These are phyloP conservation scores for Chrysosporium keratinophilum DNA, from an alignment of 2,329 filamentous ascomycete species.

Conservation along the genomic window DNA sequence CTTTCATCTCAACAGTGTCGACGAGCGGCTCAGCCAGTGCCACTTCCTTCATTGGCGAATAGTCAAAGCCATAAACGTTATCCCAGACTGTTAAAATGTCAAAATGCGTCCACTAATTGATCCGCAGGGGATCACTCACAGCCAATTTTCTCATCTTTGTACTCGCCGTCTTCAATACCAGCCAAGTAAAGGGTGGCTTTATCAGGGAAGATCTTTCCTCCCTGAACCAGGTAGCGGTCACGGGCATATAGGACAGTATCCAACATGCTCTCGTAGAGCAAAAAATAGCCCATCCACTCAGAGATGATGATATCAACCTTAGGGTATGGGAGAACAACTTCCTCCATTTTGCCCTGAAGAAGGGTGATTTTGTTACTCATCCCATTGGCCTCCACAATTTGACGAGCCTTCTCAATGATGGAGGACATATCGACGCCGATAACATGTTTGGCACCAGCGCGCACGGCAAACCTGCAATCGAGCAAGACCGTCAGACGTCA, in stretches of 20 bases:
- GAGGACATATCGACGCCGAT: constrained; percentile 99
- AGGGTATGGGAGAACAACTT: constrained; percentile 82
- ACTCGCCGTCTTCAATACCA: constrained; percentile 96
- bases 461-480: constrained; percentile 74
- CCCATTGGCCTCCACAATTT: constrained; percentile 88
- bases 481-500: constrained; percentile 15
- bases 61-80: constrained; percentile 97
- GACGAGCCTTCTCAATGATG: constrained; percentile 94
- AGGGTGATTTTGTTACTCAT: constrained; percentile 94
- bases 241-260: constrained; percentile 95
- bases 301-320: constrained; percentile 99
- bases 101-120: not conserved
- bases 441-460: constrained; percentile 94
- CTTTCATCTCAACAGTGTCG: constrained; percentile 95
- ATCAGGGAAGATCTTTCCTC: constrained; percentile 94
- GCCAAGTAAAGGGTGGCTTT: constrained; percentile 97
- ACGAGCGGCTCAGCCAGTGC: constrained; percentile 93
- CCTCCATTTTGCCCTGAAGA: constrained; percentile 99
- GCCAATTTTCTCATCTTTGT: constrained; percentile 99
- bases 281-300: constrained; percentile 99
- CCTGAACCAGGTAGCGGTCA: constrained; percentile 77
- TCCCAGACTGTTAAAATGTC: constrained; percentile 71
- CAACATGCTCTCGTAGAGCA: constrained; percentile 97
- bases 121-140: constrained; percentile 52
- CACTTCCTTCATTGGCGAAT: constrained; percentile 82